Evolutionary conservation across 1,284 basidiomycete genomes (phyloP).

Genomic region (Anthracocystis panici-leucophaei): DNA sequence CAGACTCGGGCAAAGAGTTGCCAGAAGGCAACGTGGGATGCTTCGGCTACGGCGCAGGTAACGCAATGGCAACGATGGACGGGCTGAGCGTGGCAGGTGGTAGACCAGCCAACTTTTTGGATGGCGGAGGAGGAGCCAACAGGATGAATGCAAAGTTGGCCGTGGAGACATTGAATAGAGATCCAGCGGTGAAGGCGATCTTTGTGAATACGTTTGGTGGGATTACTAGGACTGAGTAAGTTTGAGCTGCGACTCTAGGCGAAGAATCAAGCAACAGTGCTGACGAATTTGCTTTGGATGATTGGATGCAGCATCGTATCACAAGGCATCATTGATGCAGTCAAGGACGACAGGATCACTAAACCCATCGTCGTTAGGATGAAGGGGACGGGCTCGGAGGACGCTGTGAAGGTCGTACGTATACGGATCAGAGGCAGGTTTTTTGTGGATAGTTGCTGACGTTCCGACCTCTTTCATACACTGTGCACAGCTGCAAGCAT

Average conservation of each 20-base stretch:
- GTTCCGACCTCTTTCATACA: background rate
- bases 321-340: conserved; percentile 57
- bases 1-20: background rate
- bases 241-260: background rate
- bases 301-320: conserved; percentile 33
- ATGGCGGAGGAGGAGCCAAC: conserved; percentile 60
- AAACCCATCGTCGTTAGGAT: conserved; percentile 57
- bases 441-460: background rate
- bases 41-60: conserved; percentile 62
- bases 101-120: conserved; percentile 58
- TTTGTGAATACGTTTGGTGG: conserved; percentile 62
- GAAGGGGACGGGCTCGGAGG: conserved; percentile 54
- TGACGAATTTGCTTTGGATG: background rate
- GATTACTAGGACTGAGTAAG: conserved; percentile 50
- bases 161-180: conserved; percentile 55
- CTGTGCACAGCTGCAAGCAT: conserved; percentile 16
- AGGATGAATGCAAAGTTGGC: conserved; percentile 51
- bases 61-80: conserved; percentile 63
- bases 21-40: conserved; percentile 55
- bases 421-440: background rate
- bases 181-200: conserved; percentile 55
- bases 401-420: conserved; percentile 38
- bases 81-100: conserved; percentile 53
- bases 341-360: conserved; percentile 51
- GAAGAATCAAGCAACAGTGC: background rate